Percentiles rank a stretch among this genome's conserved stretches.
Conservation (phyloP, 768 basidiomycete species). For the Paxillus ammoniavirescens region DNA sequence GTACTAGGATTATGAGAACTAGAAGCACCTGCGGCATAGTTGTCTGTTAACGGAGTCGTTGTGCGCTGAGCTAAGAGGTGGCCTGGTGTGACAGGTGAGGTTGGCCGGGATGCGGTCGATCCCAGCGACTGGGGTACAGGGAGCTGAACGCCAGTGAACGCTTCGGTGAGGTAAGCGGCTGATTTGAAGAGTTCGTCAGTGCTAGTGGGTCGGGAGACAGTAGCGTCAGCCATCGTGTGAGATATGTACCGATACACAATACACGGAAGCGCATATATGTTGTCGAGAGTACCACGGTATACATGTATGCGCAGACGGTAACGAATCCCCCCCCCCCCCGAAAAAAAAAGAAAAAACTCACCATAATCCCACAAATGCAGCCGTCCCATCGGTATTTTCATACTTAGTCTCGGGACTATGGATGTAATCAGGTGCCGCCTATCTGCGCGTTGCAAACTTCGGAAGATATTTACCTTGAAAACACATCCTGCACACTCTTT, state of each 20-base stretch:
- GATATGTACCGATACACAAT: neutral
- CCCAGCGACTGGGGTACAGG: constrained; percentile 2
- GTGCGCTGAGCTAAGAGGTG: neutral
- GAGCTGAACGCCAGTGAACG: constrained; percentile 39
- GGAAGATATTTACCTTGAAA: constrained; percentile 39
- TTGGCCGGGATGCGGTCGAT: neutral
- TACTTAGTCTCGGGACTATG: constrained; percentile 64
- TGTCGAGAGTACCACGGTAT: neutral
- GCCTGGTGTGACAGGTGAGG: constrained; percentile 11
- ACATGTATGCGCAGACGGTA: neutral
- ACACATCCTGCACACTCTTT: constrained; percentile 49
- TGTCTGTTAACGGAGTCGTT: neutral
- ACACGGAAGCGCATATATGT: neutral
- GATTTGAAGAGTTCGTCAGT: constrained; percentile 78
- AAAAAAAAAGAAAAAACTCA: constrained; percentile 29
- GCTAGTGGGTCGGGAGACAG: constrained; percentile 33
- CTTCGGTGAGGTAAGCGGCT: constrained; percentile 72
- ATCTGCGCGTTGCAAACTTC: neutral
- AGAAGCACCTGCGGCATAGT: neutral
- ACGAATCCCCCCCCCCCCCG: neutral
- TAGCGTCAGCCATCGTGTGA: constrained; percentile 1
- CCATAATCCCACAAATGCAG: constrained; percentile 72
- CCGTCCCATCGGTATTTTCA: constrained; percentile 58
- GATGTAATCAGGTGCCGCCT: neutral
- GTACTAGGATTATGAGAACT: constrained; percentile 1